Evolutionary conservation across 371 early-diverging fungal species (phyloP).

Genomic region (Conidiobolus incongruus): DNA sequence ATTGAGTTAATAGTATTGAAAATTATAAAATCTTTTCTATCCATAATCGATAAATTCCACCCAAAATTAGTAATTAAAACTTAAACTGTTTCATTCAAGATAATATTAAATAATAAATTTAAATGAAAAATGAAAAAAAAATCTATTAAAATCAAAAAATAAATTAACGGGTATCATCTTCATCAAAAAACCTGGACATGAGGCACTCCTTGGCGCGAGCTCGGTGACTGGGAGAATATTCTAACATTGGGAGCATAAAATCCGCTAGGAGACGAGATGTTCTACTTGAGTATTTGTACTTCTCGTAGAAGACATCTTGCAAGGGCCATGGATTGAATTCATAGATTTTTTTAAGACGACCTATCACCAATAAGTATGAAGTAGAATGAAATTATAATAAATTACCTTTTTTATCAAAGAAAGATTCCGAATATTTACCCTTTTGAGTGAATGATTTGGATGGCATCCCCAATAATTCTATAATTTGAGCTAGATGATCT

Average conservation of each 20-base stretch:
- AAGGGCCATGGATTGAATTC: slow-evolving; percentile 62
- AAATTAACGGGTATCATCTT: too few species aligned
- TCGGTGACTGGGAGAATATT: slow-evolving; percentile 6
- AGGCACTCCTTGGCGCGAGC: neutral
- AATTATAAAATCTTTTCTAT: too few species aligned
- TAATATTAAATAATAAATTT: too few species aligned
- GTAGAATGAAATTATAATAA: slow-evolving; percentile 48
- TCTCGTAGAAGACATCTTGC: slow-evolving; percentile 59
- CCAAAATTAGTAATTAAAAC: too few species aligned
- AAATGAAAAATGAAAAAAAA: too few species aligned
- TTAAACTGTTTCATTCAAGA: too few species aligned
- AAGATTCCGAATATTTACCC: slow-evolving; percentile 50
- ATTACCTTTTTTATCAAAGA: slow-evolving; percentile 51
- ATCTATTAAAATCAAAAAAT: too few species aligned
- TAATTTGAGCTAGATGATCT: slow-evolving; percentile 93
- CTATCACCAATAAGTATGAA: slow-evolving; percentile 15
- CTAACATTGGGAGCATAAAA: slow-evolving; percentile 54
- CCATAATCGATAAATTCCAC: too few species aligned
- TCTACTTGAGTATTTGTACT: slow-evolving; percentile 31
- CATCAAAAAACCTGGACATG: too few species aligned
- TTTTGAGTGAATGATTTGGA: slow-evolving; percentile 42
- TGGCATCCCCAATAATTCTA: slow-evolving; percentile 73
- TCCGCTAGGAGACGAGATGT: slow-evolving; percentile 32
- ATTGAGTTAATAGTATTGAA: too few species aligned
- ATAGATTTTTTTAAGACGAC: slow-evolving; percentile 64